Evolutionary conservation across 805 yeast species (phyloP).

Genomic region (Citeromyces matritensis): DNA sequence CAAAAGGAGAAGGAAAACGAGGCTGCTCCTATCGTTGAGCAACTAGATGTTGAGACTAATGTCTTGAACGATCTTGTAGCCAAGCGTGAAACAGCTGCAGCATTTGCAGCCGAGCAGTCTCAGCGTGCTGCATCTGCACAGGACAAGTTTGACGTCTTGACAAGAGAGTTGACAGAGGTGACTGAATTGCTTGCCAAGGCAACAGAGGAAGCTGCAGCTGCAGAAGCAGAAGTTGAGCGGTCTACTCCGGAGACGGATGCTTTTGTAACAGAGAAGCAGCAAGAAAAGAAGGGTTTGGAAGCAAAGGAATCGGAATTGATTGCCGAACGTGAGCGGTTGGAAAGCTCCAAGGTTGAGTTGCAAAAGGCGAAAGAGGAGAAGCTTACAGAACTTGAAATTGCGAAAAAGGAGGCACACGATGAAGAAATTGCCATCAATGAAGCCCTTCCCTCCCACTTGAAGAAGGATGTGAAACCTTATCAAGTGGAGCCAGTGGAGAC

Average conservation of each 20-base stretch:
- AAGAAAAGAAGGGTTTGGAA: constrained; percentile 13
- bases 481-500: too few species aligned
- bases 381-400: constrained; percentile 17
- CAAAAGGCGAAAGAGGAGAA: constrained; percentile 21
- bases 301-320: constrained; percentile 12
- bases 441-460: constrained; percentile 38
- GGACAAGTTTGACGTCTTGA: constrained; percentile 25
- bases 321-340: constrained; percentile 20
- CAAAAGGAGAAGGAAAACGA: constrained; percentile 38
- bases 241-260: constrained; percentile 11
- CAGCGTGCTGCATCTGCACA: constrained; percentile 26
- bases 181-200: constrained; percentile 23
- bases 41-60: constrained; percentile 30
- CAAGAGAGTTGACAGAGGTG: constrained; percentile 25
- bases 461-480: constrained; percentile 11
- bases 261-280: constrained; percentile 9
- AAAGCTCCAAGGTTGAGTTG: constrained; percentile 24
- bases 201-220: constrained; percentile 18
- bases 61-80: constrained; percentile 33
- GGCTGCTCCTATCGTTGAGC: constrained; percentile 38
- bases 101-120: constrained; percentile 25
- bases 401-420: constrained; percentile 18
- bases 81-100: constrained; percentile 29
- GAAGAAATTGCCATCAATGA: constrained; percentile 31
- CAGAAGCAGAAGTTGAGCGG: constrained; percentile 12